phyloP scores from a whole-genome alignment of 768 basidiomycete species.

The Dacryopinax primogenitus region DNA sequence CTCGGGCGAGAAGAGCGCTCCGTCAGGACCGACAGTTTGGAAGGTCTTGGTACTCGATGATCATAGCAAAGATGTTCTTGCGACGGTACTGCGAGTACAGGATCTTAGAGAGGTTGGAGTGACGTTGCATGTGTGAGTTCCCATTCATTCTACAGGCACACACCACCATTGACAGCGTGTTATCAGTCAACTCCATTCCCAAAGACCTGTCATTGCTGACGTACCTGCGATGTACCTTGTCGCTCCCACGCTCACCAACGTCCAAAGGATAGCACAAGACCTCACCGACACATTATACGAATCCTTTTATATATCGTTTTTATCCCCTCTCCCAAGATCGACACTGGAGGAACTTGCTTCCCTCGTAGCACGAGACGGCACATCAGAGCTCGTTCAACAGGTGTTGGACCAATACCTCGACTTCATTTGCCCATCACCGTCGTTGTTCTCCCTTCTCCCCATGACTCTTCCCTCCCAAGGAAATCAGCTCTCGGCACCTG shows the following conservation, averaged over 20 bases:
- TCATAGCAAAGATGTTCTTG: slow-evolving; percentile 88
- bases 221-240: slow-evolving; percentile 98
- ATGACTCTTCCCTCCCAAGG: slow-evolving; percentile 32
- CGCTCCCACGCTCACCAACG: slow-evolving; percentile 72
- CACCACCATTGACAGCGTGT: neutral
- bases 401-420: slow-evolving; percentile 95
- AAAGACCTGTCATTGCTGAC: slow-evolving; percentile 78
- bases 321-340: slow-evolving; percentile 76
- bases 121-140: slow-evolving; percentile 86
- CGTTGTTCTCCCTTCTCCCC: slow-evolving; percentile 75
- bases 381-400: slow-evolving; percentile 68
- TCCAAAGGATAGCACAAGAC: slow-evolving; percentile 86
- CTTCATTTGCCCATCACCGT: slow-evolving; percentile 85
- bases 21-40: slow-evolving; percentile 74
- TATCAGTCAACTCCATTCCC: slow-evolving; percentile 77
- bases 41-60: slow-evolving; percentile 93
- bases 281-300: slow-evolving; percentile 82
- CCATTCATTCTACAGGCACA: neutral
- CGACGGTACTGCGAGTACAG: slow-evolving; percentile 88
- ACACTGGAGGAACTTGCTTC: slow-evolving; percentile 89
- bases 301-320: slow-evolving; percentile 88
- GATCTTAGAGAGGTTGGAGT: slow-evolving; percentile 94
- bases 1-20: slow-evolving; percentile 22
- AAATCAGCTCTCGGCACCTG: slow-evolving; percentile 25
- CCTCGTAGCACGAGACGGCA: slow-evolving; percentile 70